Conservation (phyloP, 371 early-diverging fungal genomes). For the Actinomortierella wolfii region DNA sequence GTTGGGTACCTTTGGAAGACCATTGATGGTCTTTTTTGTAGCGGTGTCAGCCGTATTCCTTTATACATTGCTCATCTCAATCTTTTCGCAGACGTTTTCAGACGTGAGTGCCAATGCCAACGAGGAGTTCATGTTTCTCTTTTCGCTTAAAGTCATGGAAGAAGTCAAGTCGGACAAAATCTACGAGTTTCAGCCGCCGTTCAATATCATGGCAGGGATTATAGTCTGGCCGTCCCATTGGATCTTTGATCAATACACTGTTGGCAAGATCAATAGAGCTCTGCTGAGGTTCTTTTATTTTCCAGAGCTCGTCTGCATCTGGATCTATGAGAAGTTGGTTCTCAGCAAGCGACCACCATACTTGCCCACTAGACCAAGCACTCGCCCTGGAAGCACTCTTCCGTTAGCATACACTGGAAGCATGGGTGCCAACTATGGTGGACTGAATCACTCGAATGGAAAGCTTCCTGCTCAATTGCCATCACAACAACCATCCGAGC, state of each 20-base stretch:
- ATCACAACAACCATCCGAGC: background rate
- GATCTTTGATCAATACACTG: constrained; percentile 16
- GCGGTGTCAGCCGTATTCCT: constrained; percentile 46
- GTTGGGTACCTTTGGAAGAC: constrained; percentile 39
- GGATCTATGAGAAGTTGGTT: constrained; percentile 35
- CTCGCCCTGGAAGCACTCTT: constrained; percentile 12
- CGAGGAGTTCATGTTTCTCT: constrained; percentile 49
- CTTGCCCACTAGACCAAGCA: constrained; percentile 19
- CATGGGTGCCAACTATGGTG: no score
- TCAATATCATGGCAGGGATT: constrained; percentile 44
- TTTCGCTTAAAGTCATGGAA: constrained; percentile 49
- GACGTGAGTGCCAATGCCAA: constrained; percentile 48
- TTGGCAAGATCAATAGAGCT: constrained; percentile 26
- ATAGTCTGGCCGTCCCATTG: constrained; percentile 36
- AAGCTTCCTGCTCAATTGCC: background rate
- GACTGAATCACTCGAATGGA: no score
- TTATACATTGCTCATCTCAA: constrained; percentile 45
- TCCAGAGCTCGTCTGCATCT: constrained; percentile 42
- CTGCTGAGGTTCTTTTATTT: constrained; percentile 42
- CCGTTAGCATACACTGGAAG: background rate
- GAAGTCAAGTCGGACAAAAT: constrained; percentile 48
- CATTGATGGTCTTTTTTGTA: constrained; percentile 47
- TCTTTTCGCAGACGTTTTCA: constrained; percentile 43
- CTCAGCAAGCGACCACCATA: constrained; percentile 17
- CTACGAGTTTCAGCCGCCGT: constrained; percentile 48